Evolutionary conservation across 1,139 yeast species (phyloP).

Genomic region (Hemisphaericaspora subhashii): DNA sequence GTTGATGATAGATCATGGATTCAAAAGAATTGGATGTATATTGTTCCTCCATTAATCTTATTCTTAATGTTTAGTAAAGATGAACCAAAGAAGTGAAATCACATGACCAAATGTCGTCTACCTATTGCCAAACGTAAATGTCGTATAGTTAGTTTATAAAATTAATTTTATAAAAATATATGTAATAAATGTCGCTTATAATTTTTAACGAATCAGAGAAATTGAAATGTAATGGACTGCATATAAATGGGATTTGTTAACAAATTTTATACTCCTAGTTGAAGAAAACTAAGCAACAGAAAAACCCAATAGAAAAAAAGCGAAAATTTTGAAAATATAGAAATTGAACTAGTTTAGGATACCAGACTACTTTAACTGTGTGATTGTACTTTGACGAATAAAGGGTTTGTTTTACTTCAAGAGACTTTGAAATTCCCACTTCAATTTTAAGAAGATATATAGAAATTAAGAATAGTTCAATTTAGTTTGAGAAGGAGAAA

Average conservation of each 20-base stretch:
- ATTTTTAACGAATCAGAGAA: slow-evolving; percentile 14
- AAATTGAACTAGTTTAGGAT: neutral
- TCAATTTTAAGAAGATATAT: too few relatives aligned
- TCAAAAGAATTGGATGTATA: slow-evolving; percentile 56
- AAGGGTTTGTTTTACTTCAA: too few relatives aligned
- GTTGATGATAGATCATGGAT: slow-evolving; percentile 47
- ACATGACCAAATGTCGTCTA: neutral
- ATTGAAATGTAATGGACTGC: slow-evolving; percentile 15
- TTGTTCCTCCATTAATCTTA: slow-evolving; percentile 43
- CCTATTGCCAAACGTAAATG: neutral
- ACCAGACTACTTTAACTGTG: neutral
- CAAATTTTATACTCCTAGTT: neutral
- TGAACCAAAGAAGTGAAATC: slow-evolving; percentile 10
- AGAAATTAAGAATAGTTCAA: too few relatives aligned
- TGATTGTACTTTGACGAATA: neutral
- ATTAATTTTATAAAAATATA: too few relatives aligned
- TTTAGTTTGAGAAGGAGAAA: too few relatives aligned
- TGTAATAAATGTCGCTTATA: neutral
- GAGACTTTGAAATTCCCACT: too few relatives aligned
- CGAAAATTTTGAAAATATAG: slow-evolving; percentile 4
- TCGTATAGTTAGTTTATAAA: too few relatives aligned
- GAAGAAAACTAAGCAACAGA: slow-evolving; percentile 1
- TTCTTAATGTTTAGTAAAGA: slow-evolving; percentile 30
- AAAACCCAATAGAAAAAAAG: slow-evolving; percentile 2
- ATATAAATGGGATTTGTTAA: slow-evolving; percentile 1